Evolutionary conservation across 352 stramenopile species (phyloP), one percentile per base, ranked within the genome.

Genomic region (Phytophthora melonis): DNA sequence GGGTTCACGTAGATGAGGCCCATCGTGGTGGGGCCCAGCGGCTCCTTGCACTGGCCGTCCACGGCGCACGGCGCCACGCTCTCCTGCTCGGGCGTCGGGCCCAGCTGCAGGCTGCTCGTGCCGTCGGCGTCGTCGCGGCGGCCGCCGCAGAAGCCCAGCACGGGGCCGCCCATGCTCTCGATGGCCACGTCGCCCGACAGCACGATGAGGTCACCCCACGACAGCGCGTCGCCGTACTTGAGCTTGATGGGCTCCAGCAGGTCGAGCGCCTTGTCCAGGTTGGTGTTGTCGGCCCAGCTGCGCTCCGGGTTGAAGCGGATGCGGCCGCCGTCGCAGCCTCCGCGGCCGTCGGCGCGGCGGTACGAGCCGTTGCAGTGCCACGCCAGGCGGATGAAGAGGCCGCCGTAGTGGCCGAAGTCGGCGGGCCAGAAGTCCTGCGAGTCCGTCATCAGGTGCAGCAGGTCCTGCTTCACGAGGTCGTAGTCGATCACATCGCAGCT

Each of bases 151-250:
- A 94, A 98, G 25, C 77, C 77, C 75, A 98, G 93, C 25, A 84
- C 86, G 19, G 97, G 95, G 9, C 95, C 95, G 19, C 94, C 95
- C 62, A 95, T 91, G 66, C 96, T 82, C 78, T 98, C 92, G n/a
- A 99, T 93, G 11, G 94, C 94, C 27, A 93, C 80, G 30, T 87
- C 82, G 23, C 92, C 94, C n/a, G 93, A 91, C 19, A 98, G 87
- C 5, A 94, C 97, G 71, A 94, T 98, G 32, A 98, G 77, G 81
- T 99, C 96, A 1, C 89, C 91, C 80, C 98, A 98, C 16, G 80
- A 89, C 43, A 98, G 87, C 0, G 41, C 69, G 27, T 68, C 53
- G 34, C 81, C 81, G 66, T 88, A 87, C 58, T 89, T 91, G 34
- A 66, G 50, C 64, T 91, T 89, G 70, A 91, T 81, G 18, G 81